phyloP scores from a whole-genome alignment of 345 rosid genomes.

The Toxicodendron radicans region DNA sequence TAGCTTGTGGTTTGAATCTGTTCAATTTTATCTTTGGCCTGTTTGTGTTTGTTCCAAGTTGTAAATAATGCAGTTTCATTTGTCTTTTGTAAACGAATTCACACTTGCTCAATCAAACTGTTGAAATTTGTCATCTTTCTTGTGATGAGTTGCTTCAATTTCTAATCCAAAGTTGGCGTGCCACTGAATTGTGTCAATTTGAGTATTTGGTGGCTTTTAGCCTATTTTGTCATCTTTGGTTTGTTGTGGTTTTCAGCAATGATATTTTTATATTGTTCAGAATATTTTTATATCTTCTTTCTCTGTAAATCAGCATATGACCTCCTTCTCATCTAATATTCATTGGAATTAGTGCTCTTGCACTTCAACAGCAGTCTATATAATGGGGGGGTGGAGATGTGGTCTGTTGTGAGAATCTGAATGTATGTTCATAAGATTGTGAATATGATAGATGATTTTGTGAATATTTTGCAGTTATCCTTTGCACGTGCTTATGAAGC shows the following conservation, averaged over 20 bases:
- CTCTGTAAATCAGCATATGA: neutral
- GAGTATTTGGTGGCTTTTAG: neutral
- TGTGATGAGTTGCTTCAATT: neutral
- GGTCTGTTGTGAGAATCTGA: neutral
- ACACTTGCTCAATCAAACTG: neutral
- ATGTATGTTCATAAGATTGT: neutral
- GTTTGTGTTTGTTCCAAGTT: conserved; percentile 1
- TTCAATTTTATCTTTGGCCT: neutral
- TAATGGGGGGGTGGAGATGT: neutral
- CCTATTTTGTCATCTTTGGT: neutral
- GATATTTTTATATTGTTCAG: neutral
- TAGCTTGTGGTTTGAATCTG: conserved; percentile 4
- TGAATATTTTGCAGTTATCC: neutral
- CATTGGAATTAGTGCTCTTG: neutral
- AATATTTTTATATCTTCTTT: neutral
- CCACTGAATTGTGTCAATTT: neutral
- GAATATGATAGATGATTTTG: neutral
- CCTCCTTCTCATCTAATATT: neutral
- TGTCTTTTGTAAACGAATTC: neutral
- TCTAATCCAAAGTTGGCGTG: neutral
- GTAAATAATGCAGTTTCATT: conserved; percentile 12
- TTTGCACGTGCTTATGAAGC: neutral
- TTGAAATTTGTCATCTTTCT: neutral
- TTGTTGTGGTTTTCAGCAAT: neutral
- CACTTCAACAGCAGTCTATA: neutral